Percentiles rank a stretch among this genome's conserved stretches.
Conservation (phyloP, 805 yeast species). For the Phaffomyces opuntiae region DNA sequence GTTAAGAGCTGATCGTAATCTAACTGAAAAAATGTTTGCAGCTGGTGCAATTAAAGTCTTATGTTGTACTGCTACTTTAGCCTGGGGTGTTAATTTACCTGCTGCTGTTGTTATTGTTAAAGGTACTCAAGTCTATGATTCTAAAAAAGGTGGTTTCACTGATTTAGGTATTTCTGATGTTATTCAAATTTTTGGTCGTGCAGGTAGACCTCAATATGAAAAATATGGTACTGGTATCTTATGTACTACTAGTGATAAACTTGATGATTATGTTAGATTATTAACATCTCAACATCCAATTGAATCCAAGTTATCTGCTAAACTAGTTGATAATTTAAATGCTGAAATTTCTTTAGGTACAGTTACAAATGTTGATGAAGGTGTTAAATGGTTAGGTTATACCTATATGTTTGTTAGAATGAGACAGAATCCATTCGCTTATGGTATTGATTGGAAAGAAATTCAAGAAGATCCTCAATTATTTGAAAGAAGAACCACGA, state of each 20-base stretch:
- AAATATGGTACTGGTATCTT: slow-evolving; percentile 87
- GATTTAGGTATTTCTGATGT: slow-evolving; percentile 96
- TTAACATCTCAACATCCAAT: slow-evolving; percentile 94
- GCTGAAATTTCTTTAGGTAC: slow-evolving; percentile 96
- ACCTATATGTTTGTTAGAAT: slow-evolving; percentile 91
- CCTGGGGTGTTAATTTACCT: slow-evolving; percentile 99
- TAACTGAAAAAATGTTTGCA: slow-evolving; percentile 82
- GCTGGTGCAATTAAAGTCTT: slow-evolving; percentile 82
- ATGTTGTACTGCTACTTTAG: slow-evolving; percentile 94
- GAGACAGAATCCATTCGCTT: slow-evolving; percentile 89
- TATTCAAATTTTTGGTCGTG: slow-evolving; percentile 97
- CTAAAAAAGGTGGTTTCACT: slow-evolving; percentile 89
- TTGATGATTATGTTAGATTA: slow-evolving; percentile 84
- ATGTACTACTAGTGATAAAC: slow-evolving; percentile 71
- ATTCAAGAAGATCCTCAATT: slow-evolving; percentile 76
- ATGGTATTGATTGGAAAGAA: slow-evolving; percentile 87
- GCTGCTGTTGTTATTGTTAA: slow-evolving; percentile 96
- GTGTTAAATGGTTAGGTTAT: slow-evolving; percentile 95
- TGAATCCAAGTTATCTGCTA: slow-evolving; percentile 73
- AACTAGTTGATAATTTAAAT: slow-evolving; percentile 84
- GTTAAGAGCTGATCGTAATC: slow-evolving; percentile 82
- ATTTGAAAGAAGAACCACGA: slow-evolving; percentile 61
- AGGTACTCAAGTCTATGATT: slow-evolving; percentile 93
- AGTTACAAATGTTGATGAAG: slow-evolving; percentile 91
- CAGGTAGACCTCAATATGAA: slow-evolving; percentile 97